Percentiles rank a stretch among this genome's conserved stretches.
phyloP scores from a whole-genome alignment of 495 filamentous ascomycete species.

The Usnea hakonensis region DNA sequence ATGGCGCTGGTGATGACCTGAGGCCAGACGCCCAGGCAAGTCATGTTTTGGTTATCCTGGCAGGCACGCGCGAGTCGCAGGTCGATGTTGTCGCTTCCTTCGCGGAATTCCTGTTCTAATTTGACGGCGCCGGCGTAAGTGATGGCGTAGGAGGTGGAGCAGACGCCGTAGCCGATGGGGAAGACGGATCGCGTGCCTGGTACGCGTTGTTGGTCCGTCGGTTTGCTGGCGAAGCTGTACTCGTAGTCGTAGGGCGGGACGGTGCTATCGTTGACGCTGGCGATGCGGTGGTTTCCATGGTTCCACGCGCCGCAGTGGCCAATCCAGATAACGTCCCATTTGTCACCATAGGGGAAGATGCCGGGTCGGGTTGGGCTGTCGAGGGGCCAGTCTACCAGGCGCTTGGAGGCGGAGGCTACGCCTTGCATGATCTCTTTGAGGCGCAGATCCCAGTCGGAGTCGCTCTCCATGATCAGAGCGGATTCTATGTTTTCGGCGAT shows the following conservation, averaged over 20 bases:
- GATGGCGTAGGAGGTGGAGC: conserved; percentile 21
- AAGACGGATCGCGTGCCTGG: conserved; percentile 15
- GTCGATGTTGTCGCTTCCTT: conserved; percentile 16
- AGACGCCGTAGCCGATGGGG: conserved; percentile 5
- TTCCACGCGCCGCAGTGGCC: conserved; percentile 19
- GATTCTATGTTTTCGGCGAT: conserved; percentile 33
- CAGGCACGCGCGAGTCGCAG: conserved; percentile 11
- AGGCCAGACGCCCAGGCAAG: conserved; percentile 20
- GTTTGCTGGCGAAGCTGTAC: conserved; percentile 9
- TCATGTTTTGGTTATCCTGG: not conserved
- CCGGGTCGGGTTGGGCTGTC: not conserved
- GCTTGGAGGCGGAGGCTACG: conserved; percentile 50
- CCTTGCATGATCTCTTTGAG: conserved; percentile 26
- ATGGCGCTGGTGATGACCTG: conserved; percentile 14
- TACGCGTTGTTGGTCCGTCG: conserved; percentile 3
- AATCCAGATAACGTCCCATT: conserved; percentile 25
- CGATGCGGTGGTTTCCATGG: conserved; percentile 17
- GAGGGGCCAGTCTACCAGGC: conserved; percentile 37
- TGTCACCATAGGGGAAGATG: conserved; percentile 30
- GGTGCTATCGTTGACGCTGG: conserved; percentile 17
- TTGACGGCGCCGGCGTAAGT: conserved; percentile 16
- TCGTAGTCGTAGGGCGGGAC: conserved; percentile 14
- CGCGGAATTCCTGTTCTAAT: conserved; percentile 13
- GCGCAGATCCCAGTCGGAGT: conserved; percentile 42
- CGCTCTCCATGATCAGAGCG: conserved; percentile 42